Base-by-base conservation (phyloP, 116 monocot species). In the Trichopus zeylanicus region DNA sequence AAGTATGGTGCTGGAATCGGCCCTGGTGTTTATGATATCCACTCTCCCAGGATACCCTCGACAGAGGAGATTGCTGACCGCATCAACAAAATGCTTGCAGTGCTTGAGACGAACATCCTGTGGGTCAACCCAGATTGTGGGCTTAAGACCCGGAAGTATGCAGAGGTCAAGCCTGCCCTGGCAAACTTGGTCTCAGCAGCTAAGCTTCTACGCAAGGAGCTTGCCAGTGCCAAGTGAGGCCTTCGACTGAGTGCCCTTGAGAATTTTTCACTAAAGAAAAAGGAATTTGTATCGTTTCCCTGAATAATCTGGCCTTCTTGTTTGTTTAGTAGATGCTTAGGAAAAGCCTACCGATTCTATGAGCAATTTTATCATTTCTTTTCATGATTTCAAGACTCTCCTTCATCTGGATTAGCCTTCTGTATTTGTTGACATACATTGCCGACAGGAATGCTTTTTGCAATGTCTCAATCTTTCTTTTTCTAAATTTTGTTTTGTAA, bases 91-190 rank as follows among this genome's bases (percentile, higher is more conserved):
- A 76, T 66, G 66, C 47, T 73, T 13, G 69, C 70, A 0, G 73
- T 73, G 31, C 79, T 79, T 0, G 79, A 79, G 57, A 61, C 62
- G 16, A 79, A 79, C 69, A 65, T 79, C 39, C 73, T 79, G 16
- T 79, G 79, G 79, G 78, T 78, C 13, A 78, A 78, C 64, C 78
- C 78, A 0, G 78, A 78, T 38, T 78, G 78, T 30, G 78, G 79
- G 0, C 70, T 80, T 23, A 80, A 75, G 79, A 79, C 74, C 57
- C 73, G 79, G 61, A 79, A 79, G 55, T 79, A 79, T 42, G 11
- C 49, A 0, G 79, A 79, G 66, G 79, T 79, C 57, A 79, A 73
- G 20, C 73, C 79, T 0, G 68, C 79, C 3, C 79, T 79, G 28
- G 49, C 73, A 37, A 73, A 73, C 73, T 57, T 79, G 73, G 79